A percentile compares a stretch with the other conserved stretches of the same genome.
phyloP scores from a whole-genome alignment of 371 early-diverging fungal species.

The Lichtheimia ramosa region DNA sequence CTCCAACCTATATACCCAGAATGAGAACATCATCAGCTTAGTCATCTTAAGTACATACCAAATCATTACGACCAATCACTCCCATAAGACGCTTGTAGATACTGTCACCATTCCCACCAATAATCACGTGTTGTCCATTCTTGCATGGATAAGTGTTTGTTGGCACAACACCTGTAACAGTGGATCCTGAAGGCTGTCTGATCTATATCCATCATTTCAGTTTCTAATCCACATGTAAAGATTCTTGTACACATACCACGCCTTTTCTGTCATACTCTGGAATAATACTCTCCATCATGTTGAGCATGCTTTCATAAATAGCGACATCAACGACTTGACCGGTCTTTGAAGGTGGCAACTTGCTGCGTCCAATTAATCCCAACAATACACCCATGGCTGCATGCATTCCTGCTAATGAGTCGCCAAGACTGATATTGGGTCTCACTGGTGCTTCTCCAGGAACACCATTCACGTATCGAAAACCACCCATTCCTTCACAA shows the following conservation, averaged over 20 bases:
- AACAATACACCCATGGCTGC: constrained; percentile 52
- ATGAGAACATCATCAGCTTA: not conserved
- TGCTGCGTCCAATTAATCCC: constrained; percentile 41
- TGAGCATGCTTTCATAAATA: constrained; percentile 55
- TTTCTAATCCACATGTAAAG: not conserved
- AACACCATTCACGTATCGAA: constrained; percentile 52
- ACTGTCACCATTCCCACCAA: constrained; percentile 61
- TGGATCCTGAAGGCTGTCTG: constrained; percentile 57
- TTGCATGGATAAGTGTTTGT: constrained; percentile 58
- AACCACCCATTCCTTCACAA: constrained; percentile 60
- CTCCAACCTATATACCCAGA: constrained; percentile 25
- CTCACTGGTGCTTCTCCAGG: constrained; percentile 52
- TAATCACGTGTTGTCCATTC: constrained; percentile 54
- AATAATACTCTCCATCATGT: constrained; percentile 59
- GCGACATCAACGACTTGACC: constrained; percentile 63
- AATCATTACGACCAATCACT: constrained; percentile 47
- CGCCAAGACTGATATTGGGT: constrained; percentile 57
- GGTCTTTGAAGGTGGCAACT: constrained; percentile 20
- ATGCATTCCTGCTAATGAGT: constrained; percentile 58
- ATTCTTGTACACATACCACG: not conserved
- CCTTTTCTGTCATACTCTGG: constrained; percentile 56
- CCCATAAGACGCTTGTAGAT: constrained; percentile 58
- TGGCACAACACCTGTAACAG: constrained; percentile 59
- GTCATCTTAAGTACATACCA: constrained; percentile 25
- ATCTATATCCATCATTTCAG: constrained; percentile 19